phyloP scores from a whole-genome alignment of 2,329 filamentous ascomycete species.

The Scortechinia acanthostroma region DNA sequence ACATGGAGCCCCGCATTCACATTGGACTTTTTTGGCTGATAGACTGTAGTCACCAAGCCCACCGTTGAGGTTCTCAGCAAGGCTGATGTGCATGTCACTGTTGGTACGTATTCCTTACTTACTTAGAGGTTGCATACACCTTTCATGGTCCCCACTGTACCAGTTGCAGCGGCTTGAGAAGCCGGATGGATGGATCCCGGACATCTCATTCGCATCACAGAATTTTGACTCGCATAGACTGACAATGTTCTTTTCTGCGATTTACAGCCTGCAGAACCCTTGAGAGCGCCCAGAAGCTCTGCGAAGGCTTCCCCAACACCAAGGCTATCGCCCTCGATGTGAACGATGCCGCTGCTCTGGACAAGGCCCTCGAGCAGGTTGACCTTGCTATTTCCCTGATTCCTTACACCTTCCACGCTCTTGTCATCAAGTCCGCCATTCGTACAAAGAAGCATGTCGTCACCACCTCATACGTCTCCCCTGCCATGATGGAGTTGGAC shows the following conservation, averaged over 20 bases:
- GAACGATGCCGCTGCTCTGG: conserved; percentile 67
- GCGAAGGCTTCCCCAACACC: conserved; percentile 65
- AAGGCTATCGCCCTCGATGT: conserved; percentile 80
- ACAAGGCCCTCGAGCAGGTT: conserved; percentile 72
- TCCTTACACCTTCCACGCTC: conserved; percentile 82
- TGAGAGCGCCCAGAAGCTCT: conserved; percentile 68
- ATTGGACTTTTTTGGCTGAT: too few species aligned
- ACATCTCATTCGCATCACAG: not conserved
- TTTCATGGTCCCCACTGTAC: not conserved
- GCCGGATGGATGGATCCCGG: not conserved
- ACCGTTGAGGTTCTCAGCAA: conserved; percentile 57
- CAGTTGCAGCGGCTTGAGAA: not conserved
- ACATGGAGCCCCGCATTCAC: too few species aligned
- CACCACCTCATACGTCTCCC: conserved; percentile 87
- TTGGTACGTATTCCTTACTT: too few species aligned
- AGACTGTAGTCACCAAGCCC: conserved; percentile 43
- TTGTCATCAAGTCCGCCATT: conserved; percentile 89
- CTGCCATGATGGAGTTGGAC: conserved; percentile 85
- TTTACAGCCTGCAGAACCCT: conserved; percentile 72
- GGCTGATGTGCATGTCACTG: conserved; percentile 55
- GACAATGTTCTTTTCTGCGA: not conserved
- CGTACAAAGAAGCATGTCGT: conserved; percentile 91
- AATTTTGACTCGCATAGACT: too few species aligned
- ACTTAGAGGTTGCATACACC: too few species aligned
- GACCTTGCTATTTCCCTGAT: conserved; percentile 78